Evolutionary conservation across 108 stramenopile genomes (phyloP).

Genomic region (Skeletonema tropicum): DNA sequence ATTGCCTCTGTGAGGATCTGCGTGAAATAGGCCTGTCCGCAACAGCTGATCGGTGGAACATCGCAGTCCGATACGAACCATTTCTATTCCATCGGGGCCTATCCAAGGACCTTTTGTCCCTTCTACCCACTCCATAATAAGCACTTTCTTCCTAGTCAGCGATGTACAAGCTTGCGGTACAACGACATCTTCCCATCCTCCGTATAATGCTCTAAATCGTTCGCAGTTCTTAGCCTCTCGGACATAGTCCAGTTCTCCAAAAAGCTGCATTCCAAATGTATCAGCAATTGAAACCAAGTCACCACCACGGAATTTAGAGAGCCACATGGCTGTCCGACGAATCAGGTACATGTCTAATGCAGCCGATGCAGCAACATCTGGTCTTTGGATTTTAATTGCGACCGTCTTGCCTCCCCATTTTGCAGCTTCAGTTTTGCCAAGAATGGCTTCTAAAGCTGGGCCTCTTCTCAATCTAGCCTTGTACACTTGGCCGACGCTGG

Average conservation of each 20-base stretch:
- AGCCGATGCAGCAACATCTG: slow-evolving; percentile 84
- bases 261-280: slow-evolving; percentile 91
- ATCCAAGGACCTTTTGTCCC: slow-evolving; percentile 91
- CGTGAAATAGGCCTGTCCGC: slow-evolving; percentile 72
- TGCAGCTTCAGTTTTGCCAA: slow-evolving; percentile 62
- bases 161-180: slow-evolving; percentile 79
- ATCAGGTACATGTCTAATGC: slow-evolving; percentile 91
- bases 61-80: slow-evolving; percentile 87
- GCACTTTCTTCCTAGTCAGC: slow-evolving; percentile 82
- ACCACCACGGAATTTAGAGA: slow-evolving; percentile 76
- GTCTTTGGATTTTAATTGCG: slow-evolving; percentile 90
- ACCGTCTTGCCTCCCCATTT: slow-evolving; percentile 83
- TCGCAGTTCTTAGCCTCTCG: slow-evolving; percentile 86
- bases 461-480: slow-evolving; percentile 51
- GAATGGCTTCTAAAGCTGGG: slow-evolving; percentile 48
- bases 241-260: slow-evolving; percentile 89
- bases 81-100: slow-evolving; percentile 80
- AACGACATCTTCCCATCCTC: slow-evolving; percentile 75
- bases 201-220: slow-evolving; percentile 85
- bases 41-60: slow-evolving; percentile 92
- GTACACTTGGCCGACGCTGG: slow-evolving; percentile 76
- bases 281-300: slow-evolving; percentile 88
- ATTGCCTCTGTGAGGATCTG: slow-evolving; percentile 55
- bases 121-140: slow-evolving; percentile 94
- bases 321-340: slow-evolving; percentile 78